Base-by-base conservation (phyloP, 2,329 filamentous ascomycete genomes). In the Cordyceps javanica region DNA sequence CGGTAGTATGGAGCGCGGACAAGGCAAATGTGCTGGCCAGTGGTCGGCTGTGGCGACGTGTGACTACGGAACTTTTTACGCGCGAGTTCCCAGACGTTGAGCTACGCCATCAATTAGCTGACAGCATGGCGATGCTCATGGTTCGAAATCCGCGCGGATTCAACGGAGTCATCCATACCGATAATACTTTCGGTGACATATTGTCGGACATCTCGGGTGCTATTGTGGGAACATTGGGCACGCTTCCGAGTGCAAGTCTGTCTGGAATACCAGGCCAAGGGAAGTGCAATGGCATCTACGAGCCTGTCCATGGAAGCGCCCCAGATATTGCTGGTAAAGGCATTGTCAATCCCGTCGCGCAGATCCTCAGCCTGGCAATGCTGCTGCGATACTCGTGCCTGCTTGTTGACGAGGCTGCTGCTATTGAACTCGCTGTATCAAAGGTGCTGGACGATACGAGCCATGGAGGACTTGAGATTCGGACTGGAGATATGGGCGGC, bases 261-360 rank as follows among this genome's bases (percentile, higher is more conserved):
- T 70, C 72, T 0, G 77, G 73, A 2, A 69, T 78, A 2, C 73
- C 73, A 0, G 68, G 70, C 2, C 60, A 70, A 19, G 68, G 66
- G n/a, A 65, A 63, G n/a, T 73, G 70, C 64, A 89, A 88, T 63
- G 87, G 87, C 60, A 89, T 90, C 64, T 91, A 90, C 67, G 88
- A 91, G 73, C 88, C 88, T 3, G 89, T 90, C 58, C 88, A 91
- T 68, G 88, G 86, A 75, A 82, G 67, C 55, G 88, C 88, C 3
- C 88, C 88, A 14, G 88, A 91, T 64, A 90, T 91, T 62, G 82
- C 85, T 7, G 88, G 88, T 58, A 81, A 88, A 68, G 85, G 85
- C 38, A 78, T 89, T 39, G 87, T 88, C 57, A 90, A 91, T 73
- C 88, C 88, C 0, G 79, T 90, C 36, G 88, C 86, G 1, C 83